Evolutionary conservation across 305 asterid genomes (phyloP).

Genomic region (Fraxinus sp.): DNA sequence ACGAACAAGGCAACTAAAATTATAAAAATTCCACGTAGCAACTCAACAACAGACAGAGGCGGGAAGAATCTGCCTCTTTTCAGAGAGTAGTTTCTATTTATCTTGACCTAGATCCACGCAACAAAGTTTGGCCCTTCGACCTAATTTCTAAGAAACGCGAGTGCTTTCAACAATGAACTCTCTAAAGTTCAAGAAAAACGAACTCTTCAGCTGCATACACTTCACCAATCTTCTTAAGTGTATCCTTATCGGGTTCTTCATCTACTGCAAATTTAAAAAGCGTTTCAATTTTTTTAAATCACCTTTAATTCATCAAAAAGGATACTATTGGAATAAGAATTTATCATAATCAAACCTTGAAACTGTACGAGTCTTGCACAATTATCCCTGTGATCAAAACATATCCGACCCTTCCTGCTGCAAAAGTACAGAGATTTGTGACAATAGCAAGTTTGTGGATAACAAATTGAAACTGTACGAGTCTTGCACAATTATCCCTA

Average conservation of each 20-base stretch:
- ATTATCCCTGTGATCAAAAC: too few species aligned
- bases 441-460: too few species aligned
- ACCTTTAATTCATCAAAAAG: too few species aligned
- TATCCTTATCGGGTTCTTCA: constrained; percentile 68
- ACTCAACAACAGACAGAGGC: not conserved
- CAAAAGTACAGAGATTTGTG: too few species aligned
- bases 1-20: not conserved
- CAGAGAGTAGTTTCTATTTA: not conserved
- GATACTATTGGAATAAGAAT: too few species aligned
- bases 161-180: not conserved
- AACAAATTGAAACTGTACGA: too few species aligned
- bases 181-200: constrained; percentile 60
- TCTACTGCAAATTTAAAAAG: constrained; percentile 55
- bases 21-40: not conserved
- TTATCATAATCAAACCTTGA: too few species aligned
- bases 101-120: not conserved
- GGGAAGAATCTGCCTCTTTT: not conserved
- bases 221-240: constrained; percentile 78
- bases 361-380: too few species aligned
- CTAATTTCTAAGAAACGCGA: not conserved
- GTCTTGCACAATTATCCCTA: too few species aligned
- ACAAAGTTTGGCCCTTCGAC: not conserved
- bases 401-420: too few species aligned
- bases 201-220: constrained; percentile 77
- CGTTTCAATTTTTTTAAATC: too few species aligned